Conservation (phyloP, 495 filamentous ascomycete genomes). For the Xylaria bambusicola region DNA sequence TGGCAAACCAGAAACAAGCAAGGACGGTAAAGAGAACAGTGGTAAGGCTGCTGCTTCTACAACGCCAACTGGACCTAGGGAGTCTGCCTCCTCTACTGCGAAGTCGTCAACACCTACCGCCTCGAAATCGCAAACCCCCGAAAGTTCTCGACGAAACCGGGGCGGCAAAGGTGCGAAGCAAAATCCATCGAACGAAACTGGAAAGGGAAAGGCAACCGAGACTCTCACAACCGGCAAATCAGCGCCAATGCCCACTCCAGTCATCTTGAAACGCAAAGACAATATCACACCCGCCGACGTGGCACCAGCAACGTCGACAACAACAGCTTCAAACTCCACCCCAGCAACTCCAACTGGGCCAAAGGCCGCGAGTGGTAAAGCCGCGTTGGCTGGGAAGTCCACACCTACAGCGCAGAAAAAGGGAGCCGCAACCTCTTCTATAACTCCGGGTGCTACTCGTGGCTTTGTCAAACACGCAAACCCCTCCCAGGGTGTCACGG, state of each 20-base stretch:
- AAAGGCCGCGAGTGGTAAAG: constrained; percentile 36
- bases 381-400: constrained; percentile 19
- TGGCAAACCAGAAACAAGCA: constrained; percentile 16
- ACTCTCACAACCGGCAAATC: constrained; percentile 26
- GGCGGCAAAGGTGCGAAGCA: constrained; percentile 38
- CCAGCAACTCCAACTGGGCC: constrained; percentile 36
- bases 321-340: constrained; percentile 31
- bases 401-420: constrained; percentile 27
- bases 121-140: constrained; percentile 30
- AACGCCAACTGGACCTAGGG: constrained; percentile 22
- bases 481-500: constrained; percentile 86
- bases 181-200: constrained; percentile 27
- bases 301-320: constrained; percentile 30
- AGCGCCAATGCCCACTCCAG: constrained; percentile 27
- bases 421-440: constrained; percentile 21
- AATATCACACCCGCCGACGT: constrained; percentile 22
- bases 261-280: constrained; percentile 34
- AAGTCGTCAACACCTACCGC: constrained; percentile 31
- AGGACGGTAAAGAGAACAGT: constrained; percentile 33
- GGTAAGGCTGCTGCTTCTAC: constrained; percentile 38
- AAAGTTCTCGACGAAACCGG: constrained; percentile 27
- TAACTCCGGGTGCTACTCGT: constrained; percentile 64
- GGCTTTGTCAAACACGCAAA: constrained; percentile 96
- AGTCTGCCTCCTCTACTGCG: constrained; percentile 23
- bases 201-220: constrained; percentile 32